Evolutionary conservation across 371 early-diverging fungal species (phyloP).

Genomic region (Mucor ambiguus): DNA sequence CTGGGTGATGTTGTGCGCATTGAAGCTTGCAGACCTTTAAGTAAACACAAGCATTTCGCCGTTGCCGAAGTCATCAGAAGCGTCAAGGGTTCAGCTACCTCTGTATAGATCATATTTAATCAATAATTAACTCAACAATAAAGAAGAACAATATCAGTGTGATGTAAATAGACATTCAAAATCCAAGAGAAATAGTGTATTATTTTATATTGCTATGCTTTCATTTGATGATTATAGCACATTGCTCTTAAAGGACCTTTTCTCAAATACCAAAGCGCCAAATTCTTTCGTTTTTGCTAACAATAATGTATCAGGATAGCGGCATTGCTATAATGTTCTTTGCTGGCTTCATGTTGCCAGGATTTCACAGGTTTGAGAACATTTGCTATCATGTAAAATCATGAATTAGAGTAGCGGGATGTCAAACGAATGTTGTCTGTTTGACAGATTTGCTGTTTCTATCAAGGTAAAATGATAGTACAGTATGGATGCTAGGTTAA

Average conservation of each 20-base stretch:
- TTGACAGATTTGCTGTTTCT: neutral
- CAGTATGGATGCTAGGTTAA: neutral
- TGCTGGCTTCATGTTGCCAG: neutral
- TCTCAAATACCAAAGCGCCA: neutral
- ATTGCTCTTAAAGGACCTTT: neutral
- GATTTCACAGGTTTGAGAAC: neutral
- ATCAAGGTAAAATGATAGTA: neutral
- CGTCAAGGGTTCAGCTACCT: conserved; percentile 21
- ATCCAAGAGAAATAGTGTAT: neutral
- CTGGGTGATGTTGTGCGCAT: conserved; percentile 94
- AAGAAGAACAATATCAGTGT: neutral
- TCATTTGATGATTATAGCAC: neutral
- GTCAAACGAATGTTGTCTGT: neutral
- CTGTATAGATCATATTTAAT: neutral
- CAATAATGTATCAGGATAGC: neutral
- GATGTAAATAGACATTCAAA: conserved; percentile 3
- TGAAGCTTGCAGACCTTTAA: conserved; percentile 87
- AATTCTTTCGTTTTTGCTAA: neutral
- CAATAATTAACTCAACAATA: neutral
- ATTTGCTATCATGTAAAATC: neutral
- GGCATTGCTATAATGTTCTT: neutral
- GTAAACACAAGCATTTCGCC: conserved; percentile 86
- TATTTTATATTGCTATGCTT: neutral
- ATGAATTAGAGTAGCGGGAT: neutral
- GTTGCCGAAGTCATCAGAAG: conserved; percentile 83